Conservation (phyloP, 202 grass and related monocot genomes). For the Schoenoplectus triqueter region DNA sequence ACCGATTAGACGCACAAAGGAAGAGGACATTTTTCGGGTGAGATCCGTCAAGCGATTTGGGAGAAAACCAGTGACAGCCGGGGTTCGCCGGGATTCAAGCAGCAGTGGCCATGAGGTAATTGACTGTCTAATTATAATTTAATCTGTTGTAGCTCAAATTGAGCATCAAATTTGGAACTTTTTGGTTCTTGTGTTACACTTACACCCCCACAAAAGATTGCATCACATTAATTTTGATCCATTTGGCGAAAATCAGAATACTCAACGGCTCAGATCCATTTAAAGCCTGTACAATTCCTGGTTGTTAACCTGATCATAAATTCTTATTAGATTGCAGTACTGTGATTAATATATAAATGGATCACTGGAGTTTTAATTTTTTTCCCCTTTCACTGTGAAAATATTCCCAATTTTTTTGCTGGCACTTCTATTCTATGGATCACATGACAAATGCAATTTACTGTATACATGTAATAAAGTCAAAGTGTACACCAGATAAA, state of each 20-base stretch:
- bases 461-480: no score
- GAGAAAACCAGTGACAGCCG: constrained; percentile 57
- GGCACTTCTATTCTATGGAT: not conserved
- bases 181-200: no score
- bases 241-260: no score
- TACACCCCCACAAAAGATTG: no score
- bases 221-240: no score
- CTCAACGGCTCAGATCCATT: no score
- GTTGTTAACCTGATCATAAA: not conserved
- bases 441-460: not conserved
- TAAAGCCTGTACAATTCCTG: no score
- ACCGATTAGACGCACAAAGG: constrained; percentile 72
- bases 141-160: not conserved
- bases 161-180: not conserved
- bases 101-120: constrained; percentile 82
- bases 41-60: constrained; percentile 77
- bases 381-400: not conserved
- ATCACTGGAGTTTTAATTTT: not conserved
- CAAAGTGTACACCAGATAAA: not conserved
- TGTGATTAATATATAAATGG: not conserved
- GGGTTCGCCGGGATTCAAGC: constrained; percentile 61
- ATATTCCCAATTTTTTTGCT: not conserved
- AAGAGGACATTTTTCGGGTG: constrained; percentile 82
- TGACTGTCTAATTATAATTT: not conserved
- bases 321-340: not conserved